Base-by-base conservation (phyloP, 2,329 filamentous ascomycete species). In the Hypoxylon sp. region DNA sequence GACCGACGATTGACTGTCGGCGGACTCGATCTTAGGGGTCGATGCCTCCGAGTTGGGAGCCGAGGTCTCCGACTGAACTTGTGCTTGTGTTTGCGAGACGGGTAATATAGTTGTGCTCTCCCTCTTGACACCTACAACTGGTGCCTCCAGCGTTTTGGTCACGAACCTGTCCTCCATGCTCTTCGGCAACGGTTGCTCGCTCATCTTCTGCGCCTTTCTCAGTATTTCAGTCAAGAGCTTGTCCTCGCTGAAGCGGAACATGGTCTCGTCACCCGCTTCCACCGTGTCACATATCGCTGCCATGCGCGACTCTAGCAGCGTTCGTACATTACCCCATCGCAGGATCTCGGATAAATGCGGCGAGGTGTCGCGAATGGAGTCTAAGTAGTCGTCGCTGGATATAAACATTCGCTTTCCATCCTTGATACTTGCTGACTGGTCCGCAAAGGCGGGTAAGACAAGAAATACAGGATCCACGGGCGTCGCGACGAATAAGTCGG, bases 81-180 rank as follows among this genome's bases (percentile, higher is more conserved):
- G 48, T 38, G 53, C 41, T 53, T 67, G 50, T 43, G 52, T 63
- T 38, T 64, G 62, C 19, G 72, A 67, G 5, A 74, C 74, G 34
- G 66, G 67, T n/a, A 62, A 64, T 17, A 38, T 63, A 3, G 67
- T 64, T 43, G 71, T 70, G 53, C 87, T 83, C 61, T 89, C 86
- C 49, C 88, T 85, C 74, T 86, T 90, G 43, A 94, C 84, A 32
- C 88, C 88, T 72, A 93, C 82, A 46, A 97, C 83, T 0, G 96
- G 95, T 3, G 90, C 87, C 72, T 96, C 92, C 4, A 99, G 83
- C 1, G 87, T 87, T 74, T 91, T 91, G 56, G 85, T 87, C 7
- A 99, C 89, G 73, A 97, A 97, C 45, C 88, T 90, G 50, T 96
- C 92, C 76, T 98, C 95, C 85, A 99, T 87, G 73, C 91, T 97